These are phyloP conservation scores for Blastobotrys aristatus DNA, from an alignment of 1,139 yeast genomes.

Conservation along the genomic window DNA sequence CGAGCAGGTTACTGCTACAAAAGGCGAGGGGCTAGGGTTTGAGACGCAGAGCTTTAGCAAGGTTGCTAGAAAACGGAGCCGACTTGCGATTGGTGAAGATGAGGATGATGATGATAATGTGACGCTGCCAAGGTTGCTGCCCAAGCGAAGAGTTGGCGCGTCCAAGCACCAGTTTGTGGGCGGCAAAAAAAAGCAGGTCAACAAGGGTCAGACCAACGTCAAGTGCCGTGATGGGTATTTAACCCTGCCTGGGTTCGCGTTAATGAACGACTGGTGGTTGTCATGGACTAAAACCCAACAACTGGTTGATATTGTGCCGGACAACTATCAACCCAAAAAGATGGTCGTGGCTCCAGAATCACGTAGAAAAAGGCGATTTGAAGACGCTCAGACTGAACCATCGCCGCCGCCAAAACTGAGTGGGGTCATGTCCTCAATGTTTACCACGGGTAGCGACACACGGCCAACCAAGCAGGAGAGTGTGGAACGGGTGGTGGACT, in stretches of 20 bases:
- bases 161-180: slow-evolving; percentile 7
- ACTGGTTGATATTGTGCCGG: too few relatives aligned
- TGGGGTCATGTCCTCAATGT: slow-evolving; percentile 29
- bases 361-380: slow-evolving; percentile 3
- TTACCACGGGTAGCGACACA: slow-evolving; percentile 16
- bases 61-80: slow-evolving; percentile 15
- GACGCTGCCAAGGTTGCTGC: not conserved
- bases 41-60: slow-evolving; percentile 12
- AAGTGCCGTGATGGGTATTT: slow-evolving; percentile 21
- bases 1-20: slow-evolving; percentile 15
- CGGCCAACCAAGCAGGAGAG: not conserved
- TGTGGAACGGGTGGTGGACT: slow-evolving; percentile 15
- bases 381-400: not conserved
- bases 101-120: slow-evolving; percentile 16
- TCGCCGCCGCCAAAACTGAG: slow-evolving; percentile 22
- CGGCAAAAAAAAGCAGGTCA: not conserved
- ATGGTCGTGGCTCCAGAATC: not conserved
- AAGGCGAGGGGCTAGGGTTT: slow-evolving; percentile 20
- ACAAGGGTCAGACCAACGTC: not conserved
- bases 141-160: slow-evolving; percentile 4
- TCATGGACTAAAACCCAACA: not conserved
- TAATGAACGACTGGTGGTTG: slow-evolving; percentile 6
- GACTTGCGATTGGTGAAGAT: slow-evolving; percentile 18
- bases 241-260: slow-evolving; percentile 23
- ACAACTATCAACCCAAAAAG: not conserved